Evolutionary conservation across 768 basidiomycete species (phyloP), one percentile per base, ranked within the genome.

Genomic region (Mrakia hoshinonis): DNA sequence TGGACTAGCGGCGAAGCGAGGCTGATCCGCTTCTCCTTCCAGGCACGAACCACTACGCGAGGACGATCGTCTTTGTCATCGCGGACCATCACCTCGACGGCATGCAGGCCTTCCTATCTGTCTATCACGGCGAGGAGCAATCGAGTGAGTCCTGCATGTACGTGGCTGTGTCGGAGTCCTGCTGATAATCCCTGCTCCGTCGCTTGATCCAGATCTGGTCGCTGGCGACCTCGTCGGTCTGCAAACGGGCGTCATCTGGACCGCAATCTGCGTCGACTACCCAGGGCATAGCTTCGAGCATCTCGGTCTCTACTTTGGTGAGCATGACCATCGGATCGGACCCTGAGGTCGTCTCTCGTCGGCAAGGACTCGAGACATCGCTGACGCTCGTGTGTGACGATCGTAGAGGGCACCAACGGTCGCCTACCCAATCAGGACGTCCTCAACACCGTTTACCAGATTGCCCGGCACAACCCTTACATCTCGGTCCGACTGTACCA

Each of bases 251-350:
- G 89, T 93, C 7, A 89, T 99, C 52, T 99, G 96, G 96, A 92
- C 90, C 0, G 92, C 92, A 13, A 80, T 99, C 58, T 90, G 89
- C 75, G 86, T 99, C 52, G 96, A 98, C 78, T 98, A 97, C 79
- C 91, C 93, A 0, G 90, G 92, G 0, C 95, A 99, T 79, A 97
- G 94, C 0, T 95, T 98, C 80, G 92, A 90, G 12, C 91, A 97
- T 77, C 83, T 98, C 2, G 95, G 96, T n/a, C 81, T 98, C 12
- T 97, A 92, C 81, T 90, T 89, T 79, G 95, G 95, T 92, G 22
- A 68, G 87, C 74, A n/a, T n/a, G n/a, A n/a, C n/a, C n/a, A n/a
- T n/a, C n/a, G n/a, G n/a, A n/a, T n/a, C n/a, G n/a, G n/a, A n/a
- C n/a, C n/a, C 22, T 65, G 48, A 39, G 1, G 64, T 22, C 48